Conservation (phyloP, 202 grass and related monocot genomes). For the Dendrocalamus latiflorus region DNA sequence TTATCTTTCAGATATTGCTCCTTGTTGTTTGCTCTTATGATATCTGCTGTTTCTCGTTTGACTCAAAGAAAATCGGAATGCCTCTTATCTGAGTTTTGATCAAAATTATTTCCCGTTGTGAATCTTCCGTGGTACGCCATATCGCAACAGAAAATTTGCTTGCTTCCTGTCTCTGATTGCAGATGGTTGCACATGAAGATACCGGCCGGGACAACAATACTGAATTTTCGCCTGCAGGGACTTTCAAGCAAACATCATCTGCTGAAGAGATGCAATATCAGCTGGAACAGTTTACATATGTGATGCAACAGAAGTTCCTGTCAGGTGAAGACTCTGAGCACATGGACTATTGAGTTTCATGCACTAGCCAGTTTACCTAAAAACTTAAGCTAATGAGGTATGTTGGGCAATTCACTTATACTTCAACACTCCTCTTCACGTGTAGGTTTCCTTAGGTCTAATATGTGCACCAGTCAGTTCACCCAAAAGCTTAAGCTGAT, state of each 20-base stretch:
- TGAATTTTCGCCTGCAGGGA: not conserved
- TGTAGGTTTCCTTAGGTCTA: no score
- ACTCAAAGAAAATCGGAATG: not conserved
- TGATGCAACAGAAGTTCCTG: constrained; percentile 94
- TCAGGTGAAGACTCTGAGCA: constrained; percentile 61
- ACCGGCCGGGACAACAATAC: not conserved
- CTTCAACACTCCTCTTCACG: no score
- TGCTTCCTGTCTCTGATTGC: not conserved
- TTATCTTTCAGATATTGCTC: not conserved
- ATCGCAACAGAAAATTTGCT: not conserved
- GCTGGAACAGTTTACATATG: constrained; percentile 70
- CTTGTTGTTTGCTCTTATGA: not conserved
- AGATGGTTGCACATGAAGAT: constrained; percentile 20
- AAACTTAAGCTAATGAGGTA: no score
- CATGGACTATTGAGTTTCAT: constrained; percentile 76
- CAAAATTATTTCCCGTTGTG: not conserved
- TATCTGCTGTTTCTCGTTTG: not conserved
- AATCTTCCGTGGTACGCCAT: not conserved
- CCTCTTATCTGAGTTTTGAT: not conserved
- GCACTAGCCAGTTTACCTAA: no score
- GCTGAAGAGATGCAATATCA: constrained; percentile 75
- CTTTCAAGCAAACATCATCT: constrained; percentile 42
- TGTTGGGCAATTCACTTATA: no score
- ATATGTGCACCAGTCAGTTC: no score
- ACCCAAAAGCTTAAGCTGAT: no score